These are phyloP conservation scores for Magnaporthales sp. DNA, from an alignment of 2,329 filamentous ascomycete genomes.

Conservation along the genomic window DNA sequence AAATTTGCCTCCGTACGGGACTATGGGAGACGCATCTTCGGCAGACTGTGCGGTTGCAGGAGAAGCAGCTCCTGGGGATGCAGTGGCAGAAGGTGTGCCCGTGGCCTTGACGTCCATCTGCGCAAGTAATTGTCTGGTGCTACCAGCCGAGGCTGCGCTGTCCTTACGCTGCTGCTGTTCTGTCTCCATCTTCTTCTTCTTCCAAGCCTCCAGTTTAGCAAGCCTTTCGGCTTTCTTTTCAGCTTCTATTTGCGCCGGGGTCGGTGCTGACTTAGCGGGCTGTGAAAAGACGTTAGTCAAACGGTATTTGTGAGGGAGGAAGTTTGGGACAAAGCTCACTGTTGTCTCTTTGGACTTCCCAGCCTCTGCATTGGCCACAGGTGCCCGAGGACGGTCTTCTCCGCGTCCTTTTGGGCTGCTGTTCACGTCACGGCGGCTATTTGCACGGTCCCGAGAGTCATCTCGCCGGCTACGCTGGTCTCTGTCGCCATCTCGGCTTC, in stretches of 20 bases:
- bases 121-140: conserved; percentile 58
- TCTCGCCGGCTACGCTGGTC: conserved; percentile 64
- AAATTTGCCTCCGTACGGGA: conserved; percentile 68
- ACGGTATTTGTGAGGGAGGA: background rate
- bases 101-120: conserved; percentile 66
- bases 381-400: conserved; percentile 41
- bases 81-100: conserved; percentile 26
- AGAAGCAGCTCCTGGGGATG: conserved; percentile 38
- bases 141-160: conserved; percentile 56
- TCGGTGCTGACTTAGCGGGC: conserved; percentile 43
- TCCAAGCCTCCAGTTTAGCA: conserved; percentile 83
- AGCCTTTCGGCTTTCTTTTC: conserved; percentile 74
- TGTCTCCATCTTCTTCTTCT: conserved; percentile 58
- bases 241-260: conserved; percentile 51
- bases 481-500: conserved; percentile 56
- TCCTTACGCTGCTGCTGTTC: conserved; percentile 67
- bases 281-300: conserved; percentile 25
- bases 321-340: background rate
- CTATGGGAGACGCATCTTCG: conserved; percentile 38
- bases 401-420: conserved; percentile 40
- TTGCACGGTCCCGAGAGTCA: conserved; percentile 56
- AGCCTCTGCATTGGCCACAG: conserved; percentile 55
- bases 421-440: conserved; percentile 55
- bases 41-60: conserved; percentile 42
- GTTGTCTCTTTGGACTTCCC: conserved; percentile 30